A percentile compares a stretch with the other conserved stretches of the same genome.
Evolutionary conservation across 306 rosid species (phyloP).

Genomic region (cucumber (Cucumis sativus)): Cucumber_9930_V3 NC_026657.2:38356501-38357000

Average conservation of each 20-base stretch:
- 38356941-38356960: background rate
- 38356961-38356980: constrained; percentile 28
- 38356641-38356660: background rate
- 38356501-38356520: background rate
- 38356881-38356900: background rate
- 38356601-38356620: background rate
- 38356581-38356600: too few relatives aligned
- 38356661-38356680: background rate
- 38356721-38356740: background rate
- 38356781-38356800: background rate
- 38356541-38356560: background rate
- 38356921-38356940: background rate
- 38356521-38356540: background rate
- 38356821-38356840: background rate
- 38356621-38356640: background rate
- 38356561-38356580: background rate
- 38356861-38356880: background rate
- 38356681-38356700: background rate
- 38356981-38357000: constrained; percentile 29
- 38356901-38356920: background rate
- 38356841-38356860: background rate
- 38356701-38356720: background rate
- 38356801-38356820: background rate
- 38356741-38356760: background rate
- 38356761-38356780: background rate